These are phyloP conservation scores for Phytophthora niederhauseri DNA, from an alignment of 352 stramenopile genomes.

Conservation along the genomic window DNA sequence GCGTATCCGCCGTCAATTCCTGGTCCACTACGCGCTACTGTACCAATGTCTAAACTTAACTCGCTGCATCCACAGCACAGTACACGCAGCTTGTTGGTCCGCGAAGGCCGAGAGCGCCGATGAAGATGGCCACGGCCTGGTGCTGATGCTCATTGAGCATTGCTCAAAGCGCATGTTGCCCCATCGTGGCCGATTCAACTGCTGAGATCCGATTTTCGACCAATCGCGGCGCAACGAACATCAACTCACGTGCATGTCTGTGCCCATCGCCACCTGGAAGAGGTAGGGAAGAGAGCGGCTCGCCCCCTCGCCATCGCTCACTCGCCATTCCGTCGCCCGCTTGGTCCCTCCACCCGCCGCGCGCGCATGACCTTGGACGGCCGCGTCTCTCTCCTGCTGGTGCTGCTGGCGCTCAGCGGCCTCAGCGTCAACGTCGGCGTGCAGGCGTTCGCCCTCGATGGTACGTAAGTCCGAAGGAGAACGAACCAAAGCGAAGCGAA, in stretches of 20 bases:
- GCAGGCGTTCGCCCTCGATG: slow-evolving; percentile 23
- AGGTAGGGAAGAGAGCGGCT: slow-evolving; percentile 19
- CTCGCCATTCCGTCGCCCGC: slow-evolving; percentile 6
- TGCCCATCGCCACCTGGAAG: slow-evolving; percentile 20
- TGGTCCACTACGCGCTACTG: background rate
- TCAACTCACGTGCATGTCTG: slow-evolving; percentile 17
- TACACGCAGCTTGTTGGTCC: background rate
- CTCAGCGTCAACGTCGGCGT: slow-evolving; percentile 19
- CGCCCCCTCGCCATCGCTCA: too few species aligned
- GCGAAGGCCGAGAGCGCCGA: background rate
- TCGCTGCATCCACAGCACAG: background rate
- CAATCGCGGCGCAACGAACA: background rate
- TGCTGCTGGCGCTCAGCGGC: slow-evolving; percentile 23
- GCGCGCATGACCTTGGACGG: slow-evolving; percentile 17
- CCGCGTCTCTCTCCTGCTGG: background rate
- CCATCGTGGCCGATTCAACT: slow-evolving; percentile 8
- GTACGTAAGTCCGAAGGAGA: slow-evolving; percentile 8
- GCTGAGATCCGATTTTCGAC: slow-evolving; percentile 3
- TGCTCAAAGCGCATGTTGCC: background rate
- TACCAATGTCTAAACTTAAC: background rate
- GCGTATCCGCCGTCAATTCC: background rate
- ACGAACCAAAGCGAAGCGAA: background rate
- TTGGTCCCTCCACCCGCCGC: background rate
- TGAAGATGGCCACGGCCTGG: too few species aligned
- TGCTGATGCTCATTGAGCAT: background rate